Evolutionary conservation across 2,329 filamentous ascomycete genomes (phyloP), one percentile per base, ranked within the genome.

Genomic region (Elsinoe batatas): DNA sequence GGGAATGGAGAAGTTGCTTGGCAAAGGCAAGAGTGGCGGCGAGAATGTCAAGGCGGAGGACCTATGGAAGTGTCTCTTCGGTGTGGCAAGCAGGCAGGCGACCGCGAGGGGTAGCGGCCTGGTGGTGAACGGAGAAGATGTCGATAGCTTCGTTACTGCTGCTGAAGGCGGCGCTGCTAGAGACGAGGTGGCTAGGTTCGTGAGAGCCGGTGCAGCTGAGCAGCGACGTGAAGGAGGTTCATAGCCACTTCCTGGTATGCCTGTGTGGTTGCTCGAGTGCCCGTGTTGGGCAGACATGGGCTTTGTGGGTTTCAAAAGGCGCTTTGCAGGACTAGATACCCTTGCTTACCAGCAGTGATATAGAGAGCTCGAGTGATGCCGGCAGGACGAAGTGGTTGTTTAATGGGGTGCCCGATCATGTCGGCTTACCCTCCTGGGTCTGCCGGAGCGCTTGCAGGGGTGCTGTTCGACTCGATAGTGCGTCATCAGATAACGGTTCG

Each of bases 31-130:
- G 56, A 78, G 80, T 1, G 84, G 84, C 0, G 91, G 91, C 0
- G 93, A 97, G 70, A 74, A 87, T 56, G 87, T 97, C 2, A 78
- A 81, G 43, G 80, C 85, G 60, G 79, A 82, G 11, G 91, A 96
- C 67, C 66, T 97, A 42, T 96, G 91, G 91, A 81, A 82, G 60
- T 97, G 91, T 69, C 72, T 96, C 1, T 96, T 96, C 74, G 87
- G 87, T 0, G 76, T 76, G 13, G 65, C 66, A 35, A 70, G 68
- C 58, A 64, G 66, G 37, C 49, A 20, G 73, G 74, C 1, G 68
- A 72, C 58, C 15, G n/a, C 7, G 20, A 35, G 43, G 3, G 37
- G 17, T 1, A 15, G 3, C 10, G 20, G 15, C 13, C 17, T 32
- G 10, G 6, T 36, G 33, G 47, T 15, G 8, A 18, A 51, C 7